Evolutionary conservation across 2,329 filamentous ascomycete species (phyloP), one percentile per base, ranked within the genome.

Genomic region (Colletotrichum sp.): DNA sequence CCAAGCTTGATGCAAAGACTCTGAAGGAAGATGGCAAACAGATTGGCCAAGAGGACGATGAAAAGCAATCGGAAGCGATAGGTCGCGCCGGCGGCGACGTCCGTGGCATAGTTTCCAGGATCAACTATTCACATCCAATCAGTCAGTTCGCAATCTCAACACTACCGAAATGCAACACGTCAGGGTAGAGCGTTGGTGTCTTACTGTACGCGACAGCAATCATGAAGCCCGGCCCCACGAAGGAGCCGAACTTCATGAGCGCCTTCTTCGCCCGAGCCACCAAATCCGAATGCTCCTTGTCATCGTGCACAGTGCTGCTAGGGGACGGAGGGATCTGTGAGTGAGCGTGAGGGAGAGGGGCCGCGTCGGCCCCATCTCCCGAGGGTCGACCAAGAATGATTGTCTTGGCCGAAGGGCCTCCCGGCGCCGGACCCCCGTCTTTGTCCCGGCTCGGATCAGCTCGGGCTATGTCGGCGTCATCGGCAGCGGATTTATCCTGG

Each of bases 11-110:
- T 91, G 79, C 91, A 91, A 3, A 95, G 88, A 25, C 89, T 91
- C 82, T 95, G 93, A 25, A 94, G 86, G 78, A 94, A 91, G 70
- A 95, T 94, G 78, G 93, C 93, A 79, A 94, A 93, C 66, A 94
- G 79, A 81, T 95, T 95, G 82, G 91, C 91, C 79, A 94, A 86
- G 12, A 95, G 86, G 58, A 94, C 89, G 78, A 94, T 87, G 84
- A 94, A 94, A 4, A 95, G 88, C 39, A 94, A 87, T 55, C 86
- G 88, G 85, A 92, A 95, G 71, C 88, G 89, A 82, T 92, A 94
- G 1, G 89, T 88, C 6, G 93, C 91, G 69, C 93, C 93, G 61
- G 93, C 93, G 9, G 92, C 90, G 64, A 94, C 91, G 81, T 93
- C 93, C 25, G 93, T 94, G 2, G 93, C 88, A 81, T 94, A 95